Base-by-base conservation (phyloP, 2,329 filamentous ascomycete genomes). In the Cryphonectria japonica region DNA sequence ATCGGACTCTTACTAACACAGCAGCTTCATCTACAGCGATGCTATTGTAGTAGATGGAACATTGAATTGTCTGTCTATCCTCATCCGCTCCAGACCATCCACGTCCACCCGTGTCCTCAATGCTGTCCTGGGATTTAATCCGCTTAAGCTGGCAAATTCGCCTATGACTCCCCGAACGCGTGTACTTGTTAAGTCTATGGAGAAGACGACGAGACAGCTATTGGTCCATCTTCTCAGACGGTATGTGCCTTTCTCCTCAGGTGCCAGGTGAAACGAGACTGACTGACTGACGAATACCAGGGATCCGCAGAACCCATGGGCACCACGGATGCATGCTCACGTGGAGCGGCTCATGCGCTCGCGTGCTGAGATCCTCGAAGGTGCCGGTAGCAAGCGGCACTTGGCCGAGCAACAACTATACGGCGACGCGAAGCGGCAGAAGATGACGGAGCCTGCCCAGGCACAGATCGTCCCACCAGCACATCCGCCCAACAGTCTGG, bases 131-230 rank as follows among this genome's bases (percentile, higher is more conserved):
- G 94, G 90, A 79, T 99, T 98, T 86, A 97, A 97, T 78, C 96
- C 96, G 0, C 83, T 98, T 61, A 94, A 92, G 80, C 88, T 93
- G 74, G 93, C 92, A 70, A 92, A 89, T 76, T 89, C 89, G 1
- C 91, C 92, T 3, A 88, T 97, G 84, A 95, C 92, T 0, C 88
- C 93, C 2, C 93, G 91, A 78, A 88, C 89, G 66, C 94, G 92
- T 76, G 92, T 99, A 72, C 89, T 95, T 76, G 87, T 97, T 73
- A 94, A 91, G 81, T 98, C 95, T 6, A 96, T 99, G 90, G 95
- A 98, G 80, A 94, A 97, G 78, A 99, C 96, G 34, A 93, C 93
- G 3, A 89, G 94, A 76, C 90, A 94, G 75, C 83, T 99, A 63
- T 85, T 98, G 54, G 87, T 95, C 68, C 95, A 98, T 80, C 84